Base-by-base conservation (phyloP, 164 flowering plant species). In the Berberis thunbergii region DNA sequence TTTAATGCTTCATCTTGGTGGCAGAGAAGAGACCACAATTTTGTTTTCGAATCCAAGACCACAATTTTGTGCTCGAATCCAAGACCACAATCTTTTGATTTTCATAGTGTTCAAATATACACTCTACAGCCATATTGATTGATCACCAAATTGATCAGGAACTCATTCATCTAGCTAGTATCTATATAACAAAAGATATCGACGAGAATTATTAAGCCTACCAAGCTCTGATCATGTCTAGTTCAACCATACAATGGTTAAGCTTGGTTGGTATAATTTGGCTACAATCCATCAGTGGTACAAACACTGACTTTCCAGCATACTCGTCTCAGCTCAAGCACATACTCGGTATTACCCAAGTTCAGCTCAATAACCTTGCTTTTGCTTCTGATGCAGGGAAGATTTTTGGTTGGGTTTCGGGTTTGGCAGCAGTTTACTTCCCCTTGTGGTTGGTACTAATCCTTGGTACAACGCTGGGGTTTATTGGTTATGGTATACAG, bases 341-440 rank as follows among this genome's bases (percentile, higher is more conserved):
- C 8, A 65, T 80, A 11, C 83, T 93, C 62, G 77, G 89, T 63
- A 41, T 88, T 38, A 80, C 97, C 46, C 97, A 93, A 64, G 48
- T 87, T 2, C 85, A 93, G 26, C 88, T 93, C 66, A 93, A 93
- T 83, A 84, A 84, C 73, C 83, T 93, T 0, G 92, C 98, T 49
- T 84, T 83, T 49, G 98, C 98, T 50, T 85, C 92, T n/a, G 98
- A 93, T 56, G 94, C 97, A 8, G 97, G 98, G 0, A 90, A 93
- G 67, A 75, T 90, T 49, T 64, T 93, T 2, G 98, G 92, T 1
- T 87, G 84, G 79, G 9, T 90, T 26, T 79, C 98, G 0, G 97
- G 97, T 64, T 8, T 90, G 1, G 98, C 95, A 1, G 79, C 92
- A 0, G 45, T 64, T 3, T 65, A 78, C 64, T 75, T 93, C 2